Evolutionary conservation across 1,139 yeast species (phyloP).

Genomic region (Zhuliangozyma blackwelliae): DNA sequence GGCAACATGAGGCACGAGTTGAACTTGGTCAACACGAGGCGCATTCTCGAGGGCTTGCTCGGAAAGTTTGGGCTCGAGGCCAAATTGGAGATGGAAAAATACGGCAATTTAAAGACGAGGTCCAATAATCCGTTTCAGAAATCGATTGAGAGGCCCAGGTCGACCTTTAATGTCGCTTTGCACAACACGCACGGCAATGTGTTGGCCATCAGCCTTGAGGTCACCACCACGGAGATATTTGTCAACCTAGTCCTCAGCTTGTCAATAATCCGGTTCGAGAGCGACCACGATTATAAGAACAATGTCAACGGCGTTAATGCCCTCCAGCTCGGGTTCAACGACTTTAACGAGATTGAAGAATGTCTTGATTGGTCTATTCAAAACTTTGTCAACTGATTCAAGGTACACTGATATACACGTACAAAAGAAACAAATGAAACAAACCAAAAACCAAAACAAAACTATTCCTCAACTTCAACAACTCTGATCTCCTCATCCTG

Average conservation of each 20-base stretch:
- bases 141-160: slow-evolving; percentile 34
- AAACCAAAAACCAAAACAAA: too few species aligned
- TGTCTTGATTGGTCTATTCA: slow-evolving; percentile 61
- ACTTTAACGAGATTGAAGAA: slow-evolving; percentile 58
- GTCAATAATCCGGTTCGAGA: slow-evolving; percentile 29
- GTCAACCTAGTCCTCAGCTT: slow-evolving; percentile 34
- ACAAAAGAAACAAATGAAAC: too few species aligned
- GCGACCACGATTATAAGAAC: slow-evolving; percentile 22
- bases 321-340: slow-evolving; percentile 49
- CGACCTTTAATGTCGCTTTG: slow-evolving; percentile 20
- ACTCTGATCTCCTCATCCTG: slow-evolving; percentile 27
- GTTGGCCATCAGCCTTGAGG: slow-evolving; percentile 25
- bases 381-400: slow-evolving; percentile 23
- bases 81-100: slow-evolving; percentile 20
- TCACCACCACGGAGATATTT: slow-evolving; percentile 40
- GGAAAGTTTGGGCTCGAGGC: slow-evolving; percentile 17
- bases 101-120: slow-evolving; percentile 13
- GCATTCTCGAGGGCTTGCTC: slow-evolving; percentile 34
- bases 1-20: slow-evolving; percentile 67
- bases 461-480: slow-evolving; percentile 16
- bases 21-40: slow-evolving; percentile 38
- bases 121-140: slow-evolving; percentile 35
- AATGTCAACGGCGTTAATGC: slow-evolving; percentile 36
- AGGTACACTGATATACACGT: too few species aligned
- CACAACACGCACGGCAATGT: slow-evolving; percentile 12